Conservation (phyloP, 345 rosid species). For the Boechera divaricarpa region DNA sequence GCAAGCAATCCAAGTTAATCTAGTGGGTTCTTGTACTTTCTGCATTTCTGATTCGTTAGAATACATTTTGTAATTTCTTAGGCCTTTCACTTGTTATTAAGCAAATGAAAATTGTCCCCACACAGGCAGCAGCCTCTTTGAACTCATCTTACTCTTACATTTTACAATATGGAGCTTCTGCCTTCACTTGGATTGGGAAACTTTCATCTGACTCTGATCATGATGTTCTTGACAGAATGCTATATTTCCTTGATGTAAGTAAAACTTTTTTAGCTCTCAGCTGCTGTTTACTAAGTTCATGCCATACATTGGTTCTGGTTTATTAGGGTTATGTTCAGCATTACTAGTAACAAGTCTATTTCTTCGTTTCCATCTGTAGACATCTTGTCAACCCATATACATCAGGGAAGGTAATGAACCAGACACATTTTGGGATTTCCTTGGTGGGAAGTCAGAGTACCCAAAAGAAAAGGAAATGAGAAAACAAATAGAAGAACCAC, state of each 20-base stretch:
- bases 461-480: conserved; percentile 63
- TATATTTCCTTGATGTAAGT: conserved; percentile 73
- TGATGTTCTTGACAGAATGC: conserved; percentile 78
- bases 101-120: conserved; percentile 27
- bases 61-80: conserved; percentile 9
- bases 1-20: conserved; percentile 89
- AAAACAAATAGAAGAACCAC: conserved; percentile 67
- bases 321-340: background rate
- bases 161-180: conserved; percentile 61
- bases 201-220: conserved; percentile 67
- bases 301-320: conserved; percentile 1
- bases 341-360: background rate
- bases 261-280: conserved; percentile 9
- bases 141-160: conserved; percentile 86
- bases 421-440: conserved; percentile 74
- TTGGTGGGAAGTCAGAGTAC: conserved; percentile 83
- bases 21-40: conserved; percentile 50
- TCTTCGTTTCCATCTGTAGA: conserved; percentile 53
- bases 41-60: background rate
- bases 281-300: background rate
- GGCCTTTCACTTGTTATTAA: conserved; percentile 1
- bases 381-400: conserved; percentile 71
- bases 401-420: conserved; percentile 87
- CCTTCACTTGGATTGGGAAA: conserved; percentile 79
- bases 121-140: conserved; percentile 70